phyloP scores from a whole-genome alignment of 805 yeast genomes.

The Wickerhamomyces rabaulensis region DNA sequence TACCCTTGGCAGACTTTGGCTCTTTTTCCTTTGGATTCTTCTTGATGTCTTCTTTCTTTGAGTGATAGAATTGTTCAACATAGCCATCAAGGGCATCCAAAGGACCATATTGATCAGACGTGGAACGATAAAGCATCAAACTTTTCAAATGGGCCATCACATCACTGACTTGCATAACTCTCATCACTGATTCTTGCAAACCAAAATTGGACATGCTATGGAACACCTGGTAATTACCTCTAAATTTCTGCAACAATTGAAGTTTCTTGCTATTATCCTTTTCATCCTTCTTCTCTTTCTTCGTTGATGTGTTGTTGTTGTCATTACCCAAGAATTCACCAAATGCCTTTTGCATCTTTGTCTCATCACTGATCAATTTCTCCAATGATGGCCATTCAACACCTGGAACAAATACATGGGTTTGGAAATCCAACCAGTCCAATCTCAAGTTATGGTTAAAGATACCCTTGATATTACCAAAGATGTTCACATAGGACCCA shows the following conservation, averaged over 20 bases:
- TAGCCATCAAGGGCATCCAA: constrained; percentile 45
- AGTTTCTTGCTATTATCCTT: constrained; percentile 6
- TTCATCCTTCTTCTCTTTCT: constrained; percentile 5
- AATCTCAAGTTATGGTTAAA: constrained; percentile 59
- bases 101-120: constrained; percentile 47
- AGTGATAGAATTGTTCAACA: constrained; percentile 18
- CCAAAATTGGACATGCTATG: constrained; percentile 53
- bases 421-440: constrained; percentile 65
- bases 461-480: constrained; percentile 56
- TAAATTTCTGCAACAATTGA: constrained; percentile 25
- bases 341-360: constrained; percentile 15
- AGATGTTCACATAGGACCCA: constrained; percentile 62
- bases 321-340: not conserved
- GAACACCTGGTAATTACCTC: constrained; percentile 39
- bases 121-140: constrained; percentile 52
- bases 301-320: not conserved
- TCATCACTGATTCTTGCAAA: constrained; percentile 56
- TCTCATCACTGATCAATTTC: constrained; percentile 29
- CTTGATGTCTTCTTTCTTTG: constrained; percentile 1
- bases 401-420: constrained; percentile 41
- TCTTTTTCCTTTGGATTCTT: constrained; percentile 3
- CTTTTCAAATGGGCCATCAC: constrained; percentile 69
- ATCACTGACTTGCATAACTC: constrained; percentile 71
- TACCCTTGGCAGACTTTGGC: not conserved
- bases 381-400: constrained; percentile 43